phyloP scores from a whole-genome alignment of 2,329 filamentous ascomycete genomes.

The Exophiala viscosa region DNA sequence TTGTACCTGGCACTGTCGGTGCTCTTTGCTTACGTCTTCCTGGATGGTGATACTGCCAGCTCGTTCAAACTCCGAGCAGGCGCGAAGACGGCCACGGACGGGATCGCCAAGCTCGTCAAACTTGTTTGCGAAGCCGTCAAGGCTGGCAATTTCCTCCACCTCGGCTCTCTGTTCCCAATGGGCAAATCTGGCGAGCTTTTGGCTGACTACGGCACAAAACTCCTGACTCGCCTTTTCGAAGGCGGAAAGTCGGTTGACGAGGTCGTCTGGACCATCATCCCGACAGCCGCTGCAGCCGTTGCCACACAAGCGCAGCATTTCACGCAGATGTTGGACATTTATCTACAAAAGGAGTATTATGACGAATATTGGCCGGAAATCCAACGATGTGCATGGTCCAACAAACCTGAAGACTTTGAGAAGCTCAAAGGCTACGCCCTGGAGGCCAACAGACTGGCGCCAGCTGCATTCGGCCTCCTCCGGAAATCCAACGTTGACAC shows the following conservation, averaged over 20 bases:
- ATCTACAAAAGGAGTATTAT: conserved; percentile 44
- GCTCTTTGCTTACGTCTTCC: conserved; percentile 32
- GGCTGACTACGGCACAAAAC: conserved; percentile 52
- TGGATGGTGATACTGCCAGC: conserved; percentile 29
- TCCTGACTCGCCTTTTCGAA: conserved; percentile 52
- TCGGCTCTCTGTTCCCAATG: conserved; percentile 28
- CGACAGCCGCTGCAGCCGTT: conserved; percentile 55
- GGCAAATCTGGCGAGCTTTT: conserved; percentile 34
- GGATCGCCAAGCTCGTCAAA: conserved; percentile 26
- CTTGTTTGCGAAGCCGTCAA: conserved; percentile 24
- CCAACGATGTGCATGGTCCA: conserved; percentile 27
- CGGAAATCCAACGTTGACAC: conserved; percentile 22
- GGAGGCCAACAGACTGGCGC: conserved; percentile 27
- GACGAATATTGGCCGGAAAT: conserved; percentile 28
- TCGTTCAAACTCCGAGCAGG: conserved; percentile 27
- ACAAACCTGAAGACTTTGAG: conserved; percentile 27
- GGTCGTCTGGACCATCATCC: conserved; percentile 56
- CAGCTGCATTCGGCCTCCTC: conserved; percentile 27
- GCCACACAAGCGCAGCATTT: conserved; percentile 58
- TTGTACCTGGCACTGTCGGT: conserved; percentile 30
- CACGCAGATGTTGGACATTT: conserved; percentile 56
- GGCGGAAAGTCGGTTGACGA: conserved; percentile 46
- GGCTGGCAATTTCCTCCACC: conserved; percentile 39
- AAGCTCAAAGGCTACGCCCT: conserved; percentile 29
- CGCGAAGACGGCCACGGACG: conserved; percentile 23